Percentiles rank a stretch among this genome's conserved stretches.
phyloP scores from a whole-genome alignment of 495 filamentous ascomycete genomes.

The Penicillium cinerascens region DNA sequence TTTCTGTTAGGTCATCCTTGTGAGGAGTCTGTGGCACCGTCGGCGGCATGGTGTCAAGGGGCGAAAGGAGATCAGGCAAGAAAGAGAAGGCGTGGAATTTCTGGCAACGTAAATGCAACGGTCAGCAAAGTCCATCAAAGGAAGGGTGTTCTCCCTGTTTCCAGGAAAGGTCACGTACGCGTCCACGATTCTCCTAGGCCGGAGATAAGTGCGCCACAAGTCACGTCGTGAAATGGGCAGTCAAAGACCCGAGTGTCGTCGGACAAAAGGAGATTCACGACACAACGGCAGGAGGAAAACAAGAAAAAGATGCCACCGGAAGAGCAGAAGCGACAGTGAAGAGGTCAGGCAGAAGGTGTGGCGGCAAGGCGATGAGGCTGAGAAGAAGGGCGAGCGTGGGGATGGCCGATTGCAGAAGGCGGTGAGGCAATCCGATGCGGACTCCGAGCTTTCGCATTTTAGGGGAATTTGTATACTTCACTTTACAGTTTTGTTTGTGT shows the following conservation, averaged over 20 bases:
- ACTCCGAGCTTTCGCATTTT: not conserved
- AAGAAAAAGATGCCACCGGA: not conserved
- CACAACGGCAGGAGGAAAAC: not conserved
- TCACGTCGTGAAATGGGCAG: conserved; percentile 9
- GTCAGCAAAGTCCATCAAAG: not conserved
- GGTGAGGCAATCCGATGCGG: conserved; percentile 21
- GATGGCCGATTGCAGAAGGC: conserved; percentile 29
- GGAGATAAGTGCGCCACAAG: conserved; percentile 20
- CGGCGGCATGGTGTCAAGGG: conserved; percentile 33
- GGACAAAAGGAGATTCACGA: not conserved
- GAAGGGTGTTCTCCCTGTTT: not conserved
- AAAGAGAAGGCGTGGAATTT: not conserved
- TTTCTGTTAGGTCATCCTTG: conserved; percentile 79
- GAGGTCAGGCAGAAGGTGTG: conserved; percentile 15
- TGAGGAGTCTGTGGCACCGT: conserved; percentile 53
- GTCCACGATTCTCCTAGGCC: conserved; percentile 1
- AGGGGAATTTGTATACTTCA: too few relatives aligned
- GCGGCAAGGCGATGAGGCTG: conserved; percentile 32
- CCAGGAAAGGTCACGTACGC: not conserved
- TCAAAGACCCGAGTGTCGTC: not conserved
- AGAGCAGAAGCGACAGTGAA: conserved; percentile 6
- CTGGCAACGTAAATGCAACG: not conserved
- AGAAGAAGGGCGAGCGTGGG: conserved; percentile 29
- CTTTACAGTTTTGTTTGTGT: not conserved
- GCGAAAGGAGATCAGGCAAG: not conserved